These are phyloP conservation scores for Quercus parvula DNA, from an alignment of 306 rosid genomes.

Conservation along the genomic window DNA sequence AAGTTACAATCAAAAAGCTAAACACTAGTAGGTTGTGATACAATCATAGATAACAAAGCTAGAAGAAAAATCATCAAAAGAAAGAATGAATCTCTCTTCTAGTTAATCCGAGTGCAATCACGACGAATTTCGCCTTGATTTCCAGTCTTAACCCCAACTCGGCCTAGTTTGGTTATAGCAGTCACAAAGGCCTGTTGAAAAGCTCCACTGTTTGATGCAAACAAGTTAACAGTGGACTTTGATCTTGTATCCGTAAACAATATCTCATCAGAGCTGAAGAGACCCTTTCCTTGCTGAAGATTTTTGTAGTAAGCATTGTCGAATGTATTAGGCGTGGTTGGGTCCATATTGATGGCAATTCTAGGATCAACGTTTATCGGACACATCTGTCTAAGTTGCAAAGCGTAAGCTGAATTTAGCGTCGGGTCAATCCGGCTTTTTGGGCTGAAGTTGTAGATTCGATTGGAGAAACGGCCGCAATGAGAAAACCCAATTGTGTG, in stretches of 20 bases:
- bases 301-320: conserved; percentile 37
- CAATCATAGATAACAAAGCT: not conserved
- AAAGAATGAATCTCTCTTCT: not conserved
- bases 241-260: conserved; percentile 31
- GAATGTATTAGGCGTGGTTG: conserved; percentile 27
- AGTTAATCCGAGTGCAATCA: conserved; percentile 30
- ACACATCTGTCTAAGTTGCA: conserved; percentile 41
- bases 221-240: conserved; percentile 10
- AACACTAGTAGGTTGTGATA: not conserved
- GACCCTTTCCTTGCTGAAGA: conserved; percentile 38
- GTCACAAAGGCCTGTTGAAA: conserved; percentile 28
- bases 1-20: too few species aligned
- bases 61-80: not conserved
- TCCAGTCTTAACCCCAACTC: conserved; percentile 33
- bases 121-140: conserved; percentile 28
- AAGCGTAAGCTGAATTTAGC: conserved; percentile 21
- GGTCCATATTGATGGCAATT: conserved; percentile 47
- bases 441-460: conserved; percentile 32
- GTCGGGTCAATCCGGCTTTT: conserved; percentile 19
- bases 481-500: conserved; percentile 41
- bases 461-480: conserved; percentile 26
- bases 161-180: conserved; percentile 37
- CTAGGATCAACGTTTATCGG: conserved; percentile 30
- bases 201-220: conserved; percentile 28
- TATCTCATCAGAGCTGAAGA: conserved; percentile 33